Percentiles rank a stretch among this genome's conserved stretches.
Evolutionary conservation across 306 rosid species (phyloP).

Genomic region (Quercus suber): DNA sequence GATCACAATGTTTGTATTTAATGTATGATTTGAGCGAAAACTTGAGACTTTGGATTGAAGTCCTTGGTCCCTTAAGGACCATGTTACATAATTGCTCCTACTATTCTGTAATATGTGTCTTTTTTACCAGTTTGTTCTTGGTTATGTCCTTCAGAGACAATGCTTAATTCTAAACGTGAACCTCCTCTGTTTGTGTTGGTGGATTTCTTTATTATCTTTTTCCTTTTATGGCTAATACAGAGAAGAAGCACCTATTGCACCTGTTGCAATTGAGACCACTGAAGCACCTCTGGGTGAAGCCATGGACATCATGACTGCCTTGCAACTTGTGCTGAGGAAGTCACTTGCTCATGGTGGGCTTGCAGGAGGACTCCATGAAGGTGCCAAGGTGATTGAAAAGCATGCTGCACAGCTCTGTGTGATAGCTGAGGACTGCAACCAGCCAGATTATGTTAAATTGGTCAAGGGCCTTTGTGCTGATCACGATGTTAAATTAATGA

Average conservation of each 20-base stretch:
- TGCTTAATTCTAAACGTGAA: neutral
- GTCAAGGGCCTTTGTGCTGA: slow-evolving; percentile 85
- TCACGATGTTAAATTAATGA: slow-evolving; percentile 68
- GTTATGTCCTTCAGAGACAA: neutral
- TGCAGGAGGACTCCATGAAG: slow-evolving; percentile 75
- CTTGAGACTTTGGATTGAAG: neutral
- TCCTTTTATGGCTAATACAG: slow-evolving; percentile 17
- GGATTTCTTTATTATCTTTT: neutral
- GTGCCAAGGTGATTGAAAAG: slow-evolving; percentile 80
- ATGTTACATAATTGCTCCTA: neutral
- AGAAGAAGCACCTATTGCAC: slow-evolving; percentile 39
- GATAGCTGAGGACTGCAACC: slow-evolving; percentile 84
- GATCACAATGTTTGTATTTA: neutral
- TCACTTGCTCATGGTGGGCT: slow-evolving; percentile 86
- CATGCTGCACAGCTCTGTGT: slow-evolving; percentile 81
- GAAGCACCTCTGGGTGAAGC: slow-evolving; percentile 43
- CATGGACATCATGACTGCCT: slow-evolving; percentile 50
- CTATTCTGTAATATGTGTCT: neutral
- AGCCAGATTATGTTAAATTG: slow-evolving; percentile 76
- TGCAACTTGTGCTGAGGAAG: slow-evolving; percentile 81
- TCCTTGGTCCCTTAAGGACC: neutral
- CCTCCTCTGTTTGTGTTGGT: neutral
- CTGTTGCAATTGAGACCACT: slow-evolving; percentile 34
- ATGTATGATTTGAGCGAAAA: neutral
- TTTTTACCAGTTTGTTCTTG: neutral